Percentiles rank a stretch among this genome's conserved stretches.
phyloP scores from a whole-genome alignment of 768 basidiomycete genomes.

The Hypsizygus marmoreus region DNA sequence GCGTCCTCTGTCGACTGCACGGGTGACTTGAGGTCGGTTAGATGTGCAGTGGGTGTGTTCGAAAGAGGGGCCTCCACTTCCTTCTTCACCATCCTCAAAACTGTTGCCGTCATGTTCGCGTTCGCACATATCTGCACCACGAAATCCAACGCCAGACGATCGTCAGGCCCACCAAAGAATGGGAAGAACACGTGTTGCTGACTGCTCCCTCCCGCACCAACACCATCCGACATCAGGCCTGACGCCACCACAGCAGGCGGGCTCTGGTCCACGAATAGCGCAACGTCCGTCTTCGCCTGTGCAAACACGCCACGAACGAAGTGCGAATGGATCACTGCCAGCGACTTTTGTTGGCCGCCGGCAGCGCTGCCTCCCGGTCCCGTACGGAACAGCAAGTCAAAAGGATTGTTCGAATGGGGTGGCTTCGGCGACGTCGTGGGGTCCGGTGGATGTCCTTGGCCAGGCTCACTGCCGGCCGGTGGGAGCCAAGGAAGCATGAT shows the following conservation, averaged over 20 bases:
- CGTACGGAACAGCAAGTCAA: slow-evolving; percentile 64
- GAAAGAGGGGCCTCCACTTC: slow-evolving; percentile 29
- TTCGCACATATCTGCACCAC: slow-evolving; percentile 82
- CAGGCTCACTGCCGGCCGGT: slow-evolving; percentile 25
- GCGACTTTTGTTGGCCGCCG: slow-evolving; percentile 36
- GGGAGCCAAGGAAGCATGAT: slow-evolving; percentile 84
- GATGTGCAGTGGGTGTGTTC: slow-evolving; percentile 28
- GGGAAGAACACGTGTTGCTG: slow-evolving; percentile 77
- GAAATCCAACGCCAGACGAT: slow-evolving; percentile 82
- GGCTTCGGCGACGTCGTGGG: slow-evolving; percentile 15
- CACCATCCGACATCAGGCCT: too few relatives aligned
- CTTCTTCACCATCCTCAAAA: slow-evolving; percentile 62
- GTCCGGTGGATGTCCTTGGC: slow-evolving; percentile 6
- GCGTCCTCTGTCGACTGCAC: slow-evolving; percentile 28
- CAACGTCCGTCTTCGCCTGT: slow-evolving; percentile 73
- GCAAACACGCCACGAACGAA: slow-evolving; percentile 84
- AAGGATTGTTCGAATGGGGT: slow-evolving; percentile 55
- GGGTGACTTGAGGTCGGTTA: slow-evolving; percentile 24
- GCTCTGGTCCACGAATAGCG: slow-evolving; percentile 76
- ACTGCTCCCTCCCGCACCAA: slow-evolving; percentile 23
- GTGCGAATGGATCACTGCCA: slow-evolving; percentile 68
- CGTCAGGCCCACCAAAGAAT: slow-evolving; percentile 95
- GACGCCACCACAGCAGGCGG: slow-evolving; percentile 27
- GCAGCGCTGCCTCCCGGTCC: background rate
- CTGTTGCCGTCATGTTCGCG: slow-evolving; percentile 67